Evolutionary conservation across 1,284 basidiomycete genomes (phyloP), one percentile per base, ranked within the genome.

Genomic region (Psilocybe mexicana): DNA sequence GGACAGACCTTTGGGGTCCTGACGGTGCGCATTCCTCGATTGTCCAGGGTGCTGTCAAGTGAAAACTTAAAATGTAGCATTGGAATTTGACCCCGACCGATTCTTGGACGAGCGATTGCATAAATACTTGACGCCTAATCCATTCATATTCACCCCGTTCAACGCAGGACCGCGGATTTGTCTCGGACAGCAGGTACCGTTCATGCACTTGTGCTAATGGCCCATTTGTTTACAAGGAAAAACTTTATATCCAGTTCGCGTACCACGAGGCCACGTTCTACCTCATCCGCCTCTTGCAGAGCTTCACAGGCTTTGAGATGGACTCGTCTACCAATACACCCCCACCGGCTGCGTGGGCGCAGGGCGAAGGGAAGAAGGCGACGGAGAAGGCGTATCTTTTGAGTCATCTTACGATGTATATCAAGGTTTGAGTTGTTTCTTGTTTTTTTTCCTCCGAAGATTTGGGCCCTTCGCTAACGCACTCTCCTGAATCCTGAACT

Each of bases 141-240:
- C 84, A 0, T 84, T 80, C 69, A 83, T 85, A 40, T 86, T 85
- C 69, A 67, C 80, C 1, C 83, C 83, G 1, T 86, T 86, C 74
- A 85, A 84, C 61, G 83, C 78, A 0, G 83, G 83, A 1, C 83
- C 83, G 3, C 71, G 83, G 3, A 84, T 85, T 55, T 85, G 84
- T 64, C 73, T 87, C 2, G 84, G 85, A 2, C 84, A 86, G 68
- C 82, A 82, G 72, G 79, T 78, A 6, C 7, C 7, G 25, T 33
- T 33, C 8, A 8, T 8, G 5, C 24, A 35, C 35, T 25, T 33
- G n/a, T n/a, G n/a, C n/a, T n/a, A n/a, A n/a, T n/a, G n/a, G n/a
- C n/a, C n/a, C n/a, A n/a, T n/a, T n/a, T n/a, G n/a, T n/a, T n/a
- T n/a, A n/a, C n/a, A n/a, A n/a, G n/a, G n/a, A n/a, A n/a, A n/a